These are phyloP conservation scores for Chrysanthemum makinoi DNA, from an alignment of 129 eudicot genomes.

Conservation along the genomic window DNA sequence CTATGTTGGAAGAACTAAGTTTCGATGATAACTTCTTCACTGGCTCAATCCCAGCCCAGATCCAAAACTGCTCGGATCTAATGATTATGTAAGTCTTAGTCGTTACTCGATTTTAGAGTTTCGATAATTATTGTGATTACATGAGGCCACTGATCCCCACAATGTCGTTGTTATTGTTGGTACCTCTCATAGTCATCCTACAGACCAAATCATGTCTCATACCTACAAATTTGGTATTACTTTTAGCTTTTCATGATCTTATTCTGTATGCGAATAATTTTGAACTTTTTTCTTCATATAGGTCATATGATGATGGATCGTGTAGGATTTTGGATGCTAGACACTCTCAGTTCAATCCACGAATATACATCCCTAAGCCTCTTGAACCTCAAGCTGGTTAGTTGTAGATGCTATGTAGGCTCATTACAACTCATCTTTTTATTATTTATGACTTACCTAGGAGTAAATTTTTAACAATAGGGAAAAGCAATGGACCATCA, in stretches of 20 bases:
- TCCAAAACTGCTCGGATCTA: constrained; percentile 65
- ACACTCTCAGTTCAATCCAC: constrained; percentile 74
- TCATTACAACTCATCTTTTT: background rate
- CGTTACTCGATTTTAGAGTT: background rate
- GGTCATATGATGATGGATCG: constrained; percentile 96
- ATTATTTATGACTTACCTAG: constrained; percentile 21
- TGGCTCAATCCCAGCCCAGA: constrained; percentile 62
- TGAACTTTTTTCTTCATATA: constrained; percentile 26
- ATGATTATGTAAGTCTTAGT: constrained; percentile 62
- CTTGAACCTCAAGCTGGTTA: constrained; percentile 70
- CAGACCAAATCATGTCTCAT: no score
- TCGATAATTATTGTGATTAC: background rate
- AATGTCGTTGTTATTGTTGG: background rate
- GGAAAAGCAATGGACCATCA: constrained; percentile 67
- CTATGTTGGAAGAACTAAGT: constrained; percentile 50
- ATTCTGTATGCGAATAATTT: background rate
- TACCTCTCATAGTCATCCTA: background rate
- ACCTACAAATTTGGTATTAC: background rate
- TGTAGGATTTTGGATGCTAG: constrained; percentile 99
- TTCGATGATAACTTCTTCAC: constrained; percentile 56
- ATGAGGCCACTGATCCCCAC: no score
- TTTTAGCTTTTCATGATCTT: background rate
- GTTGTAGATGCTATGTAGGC: constrained; percentile 22
- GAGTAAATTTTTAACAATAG: constrained; percentile 36
- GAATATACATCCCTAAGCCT: constrained; percentile 80